Conservation (phyloP, 805 yeast genomes). For the Clavispora vitiphila region DNA sequence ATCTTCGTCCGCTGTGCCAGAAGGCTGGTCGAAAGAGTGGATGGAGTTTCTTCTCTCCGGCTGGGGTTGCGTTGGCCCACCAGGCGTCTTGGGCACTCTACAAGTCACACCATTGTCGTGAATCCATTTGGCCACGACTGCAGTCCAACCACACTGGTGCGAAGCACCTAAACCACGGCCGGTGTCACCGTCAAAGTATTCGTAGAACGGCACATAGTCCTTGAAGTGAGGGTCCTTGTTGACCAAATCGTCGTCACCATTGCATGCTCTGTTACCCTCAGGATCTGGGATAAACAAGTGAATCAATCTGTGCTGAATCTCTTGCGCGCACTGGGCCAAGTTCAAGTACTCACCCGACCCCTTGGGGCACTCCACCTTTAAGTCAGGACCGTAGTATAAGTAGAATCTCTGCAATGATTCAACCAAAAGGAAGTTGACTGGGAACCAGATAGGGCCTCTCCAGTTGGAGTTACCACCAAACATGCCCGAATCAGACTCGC, state of each 20-base stretch:
- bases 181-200: conserved; percentile 89
- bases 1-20: conserved; percentile 16
- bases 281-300: conserved; percentile 68
- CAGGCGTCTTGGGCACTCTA: conserved; percentile 37
- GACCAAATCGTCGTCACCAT: conserved; percentile 55
- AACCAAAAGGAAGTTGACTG: conserved; percentile 78
- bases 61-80: conserved; percentile 11
- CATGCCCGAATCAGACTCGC: conserved; percentile 87
- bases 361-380: conserved; percentile 83
- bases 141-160: conserved; percentile 97
- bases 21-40: conserved; percentile 17
- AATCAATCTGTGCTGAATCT: conserved; percentile 79
- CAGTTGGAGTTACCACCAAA: conserved; percentile 96
- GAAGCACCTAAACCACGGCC: conserved; percentile 92
- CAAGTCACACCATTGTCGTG: conserved; percentile 80
- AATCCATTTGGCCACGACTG: conserved; percentile 85
- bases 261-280: conserved; percentile 66
- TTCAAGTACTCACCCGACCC: conserved; percentile 74
- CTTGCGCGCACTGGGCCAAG: conserved; percentile 87
- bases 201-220: conserved; percentile 75
- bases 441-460: conserved; percentile 98
- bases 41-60: conserved; percentile 25
- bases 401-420: conserved; percentile 85
- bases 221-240: conserved; percentile 65
- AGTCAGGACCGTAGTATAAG: conserved; percentile 79